Evolutionary conservation across 2,329 filamentous ascomycete genomes (phyloP), one percentile per base, ranked within the genome.

Genomic region (Microsporum audouinii): DNA sequence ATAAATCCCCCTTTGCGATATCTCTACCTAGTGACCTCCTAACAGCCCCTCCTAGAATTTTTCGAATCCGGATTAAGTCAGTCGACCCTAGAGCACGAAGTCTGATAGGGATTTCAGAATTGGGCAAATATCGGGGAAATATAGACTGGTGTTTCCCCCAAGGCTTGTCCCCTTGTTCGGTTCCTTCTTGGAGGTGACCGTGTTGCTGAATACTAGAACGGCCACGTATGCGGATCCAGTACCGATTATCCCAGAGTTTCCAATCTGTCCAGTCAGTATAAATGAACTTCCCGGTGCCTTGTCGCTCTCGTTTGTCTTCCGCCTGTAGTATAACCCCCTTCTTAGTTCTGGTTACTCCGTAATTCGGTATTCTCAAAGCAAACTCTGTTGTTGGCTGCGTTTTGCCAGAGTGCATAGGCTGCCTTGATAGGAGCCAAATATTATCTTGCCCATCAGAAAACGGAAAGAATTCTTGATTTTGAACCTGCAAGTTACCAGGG

Each of bases 191-290:
- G 4, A n/a, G 5, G 27, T 14, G 17, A 43, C 14, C 23, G 3
- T 57, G 8, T n/a, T 57, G 36, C 5, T 43, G 17, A 57, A 43
- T 29, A 17, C 17, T 27, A 43, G 55, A 12, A 39, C 55, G 55
- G 6, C 36, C 55, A 33, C 69, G 66, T 8, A 84, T 60, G 1
- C 74, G 75, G 57, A 84, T 73, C 82, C 82, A 85, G 69, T 75
- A 84, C 23, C 82, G 75, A 55, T 77, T 75, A 66, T 84, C 82
- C 74, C 80, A 84, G 14, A 85, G 73, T 3, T 72, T 70, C 70
- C 73, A 80, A 8, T 62, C 43, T 5, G 65, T 68, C 71, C 73
- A 76, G 5, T 63, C 58, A 2, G 64, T 62, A 33, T 61, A 59
- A n/a, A 45, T 58, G 17, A 41, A 33, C 6, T 34, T 34, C 33